These are phyloP conservation scores for Spathaspora sp. DNA, from an alignment of 805 yeast genomes.

Conservation along the genomic window DNA sequence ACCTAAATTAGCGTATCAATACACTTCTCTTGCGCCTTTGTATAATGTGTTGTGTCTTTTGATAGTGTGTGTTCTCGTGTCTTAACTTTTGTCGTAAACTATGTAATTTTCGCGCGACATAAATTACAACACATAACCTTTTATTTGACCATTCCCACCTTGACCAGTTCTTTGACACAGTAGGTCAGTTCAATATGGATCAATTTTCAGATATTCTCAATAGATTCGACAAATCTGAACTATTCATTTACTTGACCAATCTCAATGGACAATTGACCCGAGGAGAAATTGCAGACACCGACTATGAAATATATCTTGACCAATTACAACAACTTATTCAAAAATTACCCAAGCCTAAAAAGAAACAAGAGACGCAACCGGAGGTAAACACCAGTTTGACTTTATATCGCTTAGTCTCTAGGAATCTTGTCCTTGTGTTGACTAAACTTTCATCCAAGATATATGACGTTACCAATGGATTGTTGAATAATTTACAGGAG, in stretches of 20 bases:
- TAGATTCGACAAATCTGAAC: slow-evolving; percentile 15
- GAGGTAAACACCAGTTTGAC: slow-evolving; percentile 10
- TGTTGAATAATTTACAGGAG: slow-evolving; percentile 22
- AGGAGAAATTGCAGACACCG: slow-evolving; percentile 7
- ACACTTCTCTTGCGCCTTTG: too few species aligned
- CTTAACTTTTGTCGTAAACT: too few species aligned
- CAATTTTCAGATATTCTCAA: slow-evolving; percentile 7
- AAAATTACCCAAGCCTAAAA: slow-evolving; percentile 9
- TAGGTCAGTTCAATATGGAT: slow-evolving; percentile 2
- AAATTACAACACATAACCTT: background rate
- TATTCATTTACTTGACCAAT: slow-evolving; percentile 17
- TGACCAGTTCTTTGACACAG: too few species aligned
- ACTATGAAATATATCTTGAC: slow-evolving; percentile 13
- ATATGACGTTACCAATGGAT: slow-evolving; percentile 34
- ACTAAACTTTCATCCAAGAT: slow-evolving; percentile 29
- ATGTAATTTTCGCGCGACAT: background rate
- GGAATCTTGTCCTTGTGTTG: slow-evolving; percentile 23
- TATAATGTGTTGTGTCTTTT: too few species aligned
- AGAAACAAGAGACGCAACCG: slow-evolving; percentile 4
- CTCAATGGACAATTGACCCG: slow-evolving; percentile 15
- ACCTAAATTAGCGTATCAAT: too few species aligned
- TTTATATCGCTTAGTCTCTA: slow-evolving; percentile 25
- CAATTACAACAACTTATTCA: slow-evolving; percentile 25
- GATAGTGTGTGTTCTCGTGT: too few species aligned
- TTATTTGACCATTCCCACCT: background rate